A percentile compares a stretch with the other conserved stretches of the same genome.
These are phyloP conservation scores for Candida jianshihensis DNA, from an alignment of 805 yeast genomes.

Conservation along the genomic window DNA sequence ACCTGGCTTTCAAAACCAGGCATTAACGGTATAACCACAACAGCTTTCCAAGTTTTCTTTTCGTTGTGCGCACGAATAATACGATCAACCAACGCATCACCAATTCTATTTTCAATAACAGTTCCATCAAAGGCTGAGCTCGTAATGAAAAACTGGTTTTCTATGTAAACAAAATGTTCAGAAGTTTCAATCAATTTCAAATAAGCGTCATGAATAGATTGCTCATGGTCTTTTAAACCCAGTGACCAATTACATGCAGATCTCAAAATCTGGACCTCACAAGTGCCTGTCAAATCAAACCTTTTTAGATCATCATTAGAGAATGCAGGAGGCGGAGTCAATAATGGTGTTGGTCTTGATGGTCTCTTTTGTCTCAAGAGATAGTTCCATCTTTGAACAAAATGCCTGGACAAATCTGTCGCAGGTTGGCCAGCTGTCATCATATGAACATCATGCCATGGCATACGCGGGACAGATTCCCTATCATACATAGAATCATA, in stretches of 20 bases:
- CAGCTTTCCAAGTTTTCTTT: slow-evolving; percentile 79
- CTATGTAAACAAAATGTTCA: slow-evolving; percentile 89
- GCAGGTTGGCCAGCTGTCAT: slow-evolving; percentile 92
- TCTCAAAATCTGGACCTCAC: slow-evolving; percentile 85
- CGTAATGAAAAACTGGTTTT: slow-evolving; percentile 91
- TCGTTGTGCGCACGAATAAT: slow-evolving; percentile 81
- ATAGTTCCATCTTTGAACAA: slow-evolving; percentile 97
- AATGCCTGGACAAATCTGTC: slow-evolving; percentile 86
- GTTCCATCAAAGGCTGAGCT: slow-evolving; percentile 84
- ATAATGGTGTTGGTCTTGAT: slow-evolving; percentile 83
- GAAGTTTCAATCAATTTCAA: slow-evolving; percentile 84
- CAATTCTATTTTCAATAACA: slow-evolving; percentile 79
- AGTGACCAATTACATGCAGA: slow-evolving; percentile 92
- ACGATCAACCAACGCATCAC: slow-evolving; percentile 96
- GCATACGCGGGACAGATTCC: slow-evolving; percentile 81
- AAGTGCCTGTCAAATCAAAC: slow-evolving; percentile 62
- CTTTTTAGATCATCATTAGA: slow-evolving; percentile 61
- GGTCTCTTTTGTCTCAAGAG: slow-evolving; percentile 89
- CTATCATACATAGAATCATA: slow-evolving; percentile 91
- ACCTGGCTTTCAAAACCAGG: slow-evolving; percentile 96
- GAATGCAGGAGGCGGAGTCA: slow-evolving; percentile 89
- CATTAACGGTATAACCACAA: slow-evolving; percentile 88
- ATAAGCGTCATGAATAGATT: slow-evolving; percentile 89
- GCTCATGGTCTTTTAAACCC: slow-evolving; percentile 79
- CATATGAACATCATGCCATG: slow-evolving; percentile 99